These are phyloP conservation scores for Phytophthora constricta DNA, from an alignment of 352 stramenopile species.

Conservation along the genomic window DNA sequence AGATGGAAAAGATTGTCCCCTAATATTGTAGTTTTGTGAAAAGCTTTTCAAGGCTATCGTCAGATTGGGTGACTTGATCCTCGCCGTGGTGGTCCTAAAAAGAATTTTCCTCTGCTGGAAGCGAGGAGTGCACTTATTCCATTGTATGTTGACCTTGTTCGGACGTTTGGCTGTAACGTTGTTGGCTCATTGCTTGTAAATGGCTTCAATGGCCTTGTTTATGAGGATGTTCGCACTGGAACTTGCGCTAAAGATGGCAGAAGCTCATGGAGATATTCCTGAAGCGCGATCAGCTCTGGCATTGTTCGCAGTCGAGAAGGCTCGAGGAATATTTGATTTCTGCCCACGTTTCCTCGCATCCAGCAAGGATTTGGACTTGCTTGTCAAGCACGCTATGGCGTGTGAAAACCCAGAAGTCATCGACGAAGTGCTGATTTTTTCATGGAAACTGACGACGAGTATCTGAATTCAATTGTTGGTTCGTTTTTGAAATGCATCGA, in stretches of 20 bases:
- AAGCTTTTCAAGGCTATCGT: not conserved
- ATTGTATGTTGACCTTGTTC: not conserved
- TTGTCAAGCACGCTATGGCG: conserved; percentile 4
- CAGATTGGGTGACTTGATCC: not conserved
- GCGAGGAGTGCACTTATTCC: not conserved
- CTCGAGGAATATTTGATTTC: not conserved
- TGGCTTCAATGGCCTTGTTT: not conserved
- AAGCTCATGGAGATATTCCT: not conserved
- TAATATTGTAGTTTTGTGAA: not conserved
- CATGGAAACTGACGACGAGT: not conserved
- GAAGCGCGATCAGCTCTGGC: not conserved
- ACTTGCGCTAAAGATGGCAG: not conserved
- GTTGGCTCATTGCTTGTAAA: not conserved
- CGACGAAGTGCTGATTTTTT: not conserved
- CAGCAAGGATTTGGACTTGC: not conserved
- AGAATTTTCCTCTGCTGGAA: conserved; percentile 7
- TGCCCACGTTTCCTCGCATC: not conserved
- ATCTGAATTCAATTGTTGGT: conserved; percentile 7
- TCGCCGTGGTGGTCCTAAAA: not conserved
- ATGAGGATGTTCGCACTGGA: not conserved
- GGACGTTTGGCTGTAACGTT: not conserved
- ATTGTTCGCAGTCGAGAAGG: not conserved
- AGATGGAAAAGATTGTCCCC: too few species aligned
- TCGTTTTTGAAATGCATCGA: not conserved
- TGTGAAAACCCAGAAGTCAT: not conserved